Percentiles rank a stretch among this genome's conserved stretches.
Conservation (phyloP, 225 moss, liverwort and hornwort genomes). For the Thuidium tamariscinum region DNA sequence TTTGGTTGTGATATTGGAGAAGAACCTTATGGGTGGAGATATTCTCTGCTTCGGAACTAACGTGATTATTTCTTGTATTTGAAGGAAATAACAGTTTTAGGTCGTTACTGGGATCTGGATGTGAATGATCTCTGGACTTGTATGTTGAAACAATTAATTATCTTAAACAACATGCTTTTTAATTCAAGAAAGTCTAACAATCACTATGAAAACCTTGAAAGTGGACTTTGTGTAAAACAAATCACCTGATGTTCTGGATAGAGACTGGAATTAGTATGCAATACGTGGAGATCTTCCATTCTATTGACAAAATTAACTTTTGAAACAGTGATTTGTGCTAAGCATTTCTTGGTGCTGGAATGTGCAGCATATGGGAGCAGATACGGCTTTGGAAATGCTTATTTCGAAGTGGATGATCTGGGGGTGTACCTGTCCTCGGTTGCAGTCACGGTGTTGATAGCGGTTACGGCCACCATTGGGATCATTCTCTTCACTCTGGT, state of each 20-base stretch:
- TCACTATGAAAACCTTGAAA: not conserved
- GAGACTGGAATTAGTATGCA: not conserved
- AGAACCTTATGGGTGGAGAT: not conserved
- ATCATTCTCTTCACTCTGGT: constrained; percentile 82
- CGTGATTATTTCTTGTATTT: not conserved
- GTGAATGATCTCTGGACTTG: not conserved
- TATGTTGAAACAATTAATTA: not conserved
- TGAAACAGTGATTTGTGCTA: not conserved
- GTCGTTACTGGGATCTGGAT: not conserved
- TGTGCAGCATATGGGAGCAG: constrained; percentile 37
- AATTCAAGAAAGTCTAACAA: not conserved
- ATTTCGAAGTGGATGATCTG: constrained; percentile 72
- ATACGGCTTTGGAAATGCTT: constrained; percentile 50
- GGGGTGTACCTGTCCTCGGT: constrained; percentile 82
- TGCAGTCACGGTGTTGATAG: constrained; percentile 55
- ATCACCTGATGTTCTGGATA: not conserved
- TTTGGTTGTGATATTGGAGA: not conserved
- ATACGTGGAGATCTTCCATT: not conserved
- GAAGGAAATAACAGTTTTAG: not conserved
- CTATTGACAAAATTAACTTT: not conserved
- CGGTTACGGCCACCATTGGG: constrained; percentile 45
- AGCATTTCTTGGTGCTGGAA: not conserved
- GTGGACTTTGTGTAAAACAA: not conserved
- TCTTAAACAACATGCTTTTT: not conserved
- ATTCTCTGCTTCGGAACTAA: not conserved